These are phyloP conservation scores for Neocatenulostroma microsporum DNA, from an alignment of 2,329 filamentous ascomycete genomes.

Conservation along the genomic window DNA sequence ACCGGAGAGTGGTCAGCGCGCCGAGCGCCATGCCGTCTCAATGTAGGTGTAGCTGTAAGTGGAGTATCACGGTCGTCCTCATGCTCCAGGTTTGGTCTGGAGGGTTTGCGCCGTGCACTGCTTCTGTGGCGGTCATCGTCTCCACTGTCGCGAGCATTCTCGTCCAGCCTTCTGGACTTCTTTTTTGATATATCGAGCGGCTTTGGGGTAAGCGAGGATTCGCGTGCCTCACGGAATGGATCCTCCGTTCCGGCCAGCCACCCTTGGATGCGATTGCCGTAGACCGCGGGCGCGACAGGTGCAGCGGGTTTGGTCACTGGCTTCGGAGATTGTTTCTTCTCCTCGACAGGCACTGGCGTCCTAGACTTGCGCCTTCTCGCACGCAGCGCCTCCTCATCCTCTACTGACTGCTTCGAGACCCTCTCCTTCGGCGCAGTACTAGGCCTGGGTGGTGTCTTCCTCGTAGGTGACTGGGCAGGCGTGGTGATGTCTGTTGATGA, in stretches of 20 bases:
- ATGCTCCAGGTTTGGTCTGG: constrained; percentile 14
- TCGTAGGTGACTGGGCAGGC: constrained; percentile 18
- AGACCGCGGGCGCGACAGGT: constrained; percentile 33
- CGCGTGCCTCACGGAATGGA: constrained; percentile 32
- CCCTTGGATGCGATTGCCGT: constrained; percentile 50
- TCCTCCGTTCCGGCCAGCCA: constrained; percentile 46
- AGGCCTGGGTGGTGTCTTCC: constrained; percentile 16
- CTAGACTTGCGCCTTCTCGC: constrained; percentile 6
- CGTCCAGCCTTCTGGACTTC: constrained; percentile 12
- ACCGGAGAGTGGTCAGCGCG: constrained; percentile 36
- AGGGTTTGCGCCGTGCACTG: constrained; percentile 14
- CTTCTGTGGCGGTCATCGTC: constrained; percentile 13
- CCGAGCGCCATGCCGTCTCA: constrained; percentile 30
- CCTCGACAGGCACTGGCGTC: neutral
- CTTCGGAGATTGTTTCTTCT: constrained; percentile 7
- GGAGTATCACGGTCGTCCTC: constrained; percentile 12
- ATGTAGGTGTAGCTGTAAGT: constrained; percentile 16
- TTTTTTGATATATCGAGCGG: constrained; percentile 21
- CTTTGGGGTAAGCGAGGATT: constrained; percentile 25
- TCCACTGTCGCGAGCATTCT: constrained; percentile 9
- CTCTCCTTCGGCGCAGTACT: constrained; percentile 13
- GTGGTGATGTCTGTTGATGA: constrained; percentile 26
- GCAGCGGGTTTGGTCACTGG: constrained; percentile 7
- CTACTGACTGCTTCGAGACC: neutral
- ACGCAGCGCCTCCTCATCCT: constrained; percentile 2